Evolutionary conservation across 768 basidiomycete genomes (phyloP).

Genomic region (Brasilioporus rufonigricans): DNA sequence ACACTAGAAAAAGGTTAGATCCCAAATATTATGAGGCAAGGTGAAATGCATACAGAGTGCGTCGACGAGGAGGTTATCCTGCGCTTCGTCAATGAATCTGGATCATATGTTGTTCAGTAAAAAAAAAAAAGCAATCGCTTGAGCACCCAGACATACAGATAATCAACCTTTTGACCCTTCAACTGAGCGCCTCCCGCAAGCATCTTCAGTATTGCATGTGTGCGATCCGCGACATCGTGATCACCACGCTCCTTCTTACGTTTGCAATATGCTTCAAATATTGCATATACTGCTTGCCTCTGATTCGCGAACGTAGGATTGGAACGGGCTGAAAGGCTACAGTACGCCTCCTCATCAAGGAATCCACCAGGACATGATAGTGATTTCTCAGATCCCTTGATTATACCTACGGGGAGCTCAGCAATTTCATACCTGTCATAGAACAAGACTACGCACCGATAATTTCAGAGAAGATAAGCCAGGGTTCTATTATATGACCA

Average conservation of each 20-base stretch:
- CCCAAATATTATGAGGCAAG: background rate
- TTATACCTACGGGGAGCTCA: conserved; percentile 42
- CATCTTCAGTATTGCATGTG: conserved; percentile 45
- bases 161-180: conserved; percentile 48
- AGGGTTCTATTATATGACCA: conserved; percentile 48
- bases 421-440: background rate
- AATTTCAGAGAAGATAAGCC: conserved; percentile 62
- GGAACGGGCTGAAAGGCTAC: conserved; percentile 46
- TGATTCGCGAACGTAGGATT: conserved; percentile 54
- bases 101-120: background rate
- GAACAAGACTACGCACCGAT: conserved; percentile 42
- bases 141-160: conserved; percentile 41
- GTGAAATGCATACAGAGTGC: conserved; percentile 44
- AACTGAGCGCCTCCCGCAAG: conserved; percentile 30
- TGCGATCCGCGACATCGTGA: conserved; percentile 62
- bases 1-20: conserved; percentile 41
- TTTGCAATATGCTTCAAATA: conserved; percentile 53
- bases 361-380: conserved; percentile 34
- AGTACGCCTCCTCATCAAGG: conserved; percentile 47
- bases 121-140: background rate
- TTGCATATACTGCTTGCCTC: conserved; percentile 45
- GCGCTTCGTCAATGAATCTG: conserved; percentile 70
- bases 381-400: conserved; percentile 65
- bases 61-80: conserved; percentile 71
- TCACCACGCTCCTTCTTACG: conserved; percentile 42